A percentile compares a stretch with the other conserved stretches of the same genome.
These are phyloP conservation scores for Botryotinia calthae DNA, from an alignment of 2,329 filamentous ascomycete genomes.

Conservation along the genomic window DNA sequence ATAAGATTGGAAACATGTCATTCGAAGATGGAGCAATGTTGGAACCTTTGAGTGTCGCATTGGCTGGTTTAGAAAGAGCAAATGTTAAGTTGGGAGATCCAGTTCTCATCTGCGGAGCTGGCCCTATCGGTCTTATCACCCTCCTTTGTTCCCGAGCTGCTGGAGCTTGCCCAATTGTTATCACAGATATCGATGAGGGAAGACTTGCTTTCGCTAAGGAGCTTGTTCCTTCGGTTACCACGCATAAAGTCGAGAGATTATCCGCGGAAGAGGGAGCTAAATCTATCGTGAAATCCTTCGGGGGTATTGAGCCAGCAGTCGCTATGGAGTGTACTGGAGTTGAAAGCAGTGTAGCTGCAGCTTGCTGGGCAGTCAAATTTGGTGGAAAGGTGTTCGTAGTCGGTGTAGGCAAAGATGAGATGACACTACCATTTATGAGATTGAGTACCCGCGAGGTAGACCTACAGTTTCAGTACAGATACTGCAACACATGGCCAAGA, in stretches of 20 bases:
- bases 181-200: slow-evolving; percentile 91
- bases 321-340: slow-evolving; percentile 93
- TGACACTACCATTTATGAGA: slow-evolving; percentile 93
- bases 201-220: slow-evolving; percentile 81
- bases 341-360: slow-evolving; percentile 80
- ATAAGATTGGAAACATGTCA: slow-evolving; percentile 90
- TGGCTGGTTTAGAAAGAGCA: slow-evolving; percentile 84
- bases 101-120: slow-evolving; percentile 85
- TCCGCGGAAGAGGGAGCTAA: slow-evolving; percentile 69
- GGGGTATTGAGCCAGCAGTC: slow-evolving; percentile 75
- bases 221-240: slow-evolving; percentile 74
- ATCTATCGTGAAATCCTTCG: slow-evolving; percentile 66
- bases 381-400: slow-evolving; percentile 97
- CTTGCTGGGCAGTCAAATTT: slow-evolving; percentile 89
- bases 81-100: slow-evolving; percentile 80
- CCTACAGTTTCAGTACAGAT: slow-evolving; percentile 94
- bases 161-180: slow-evolving; percentile 85
- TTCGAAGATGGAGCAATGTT: slow-evolving; percentile 89
- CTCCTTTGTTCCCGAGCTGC: slow-evolving; percentile 81
- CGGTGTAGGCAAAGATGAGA: slow-evolving; percentile 91
- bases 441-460: slow-evolving; percentile 89
- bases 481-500: slow-evolving; percentile 92
- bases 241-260: slow-evolving; percentile 70
- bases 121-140: slow-evolving; percentile 89
- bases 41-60: slow-evolving; percentile 84